phyloP scores from a whole-genome alignment of 148 eudicot genomes.

The Persicaria maculosa region DNA sequence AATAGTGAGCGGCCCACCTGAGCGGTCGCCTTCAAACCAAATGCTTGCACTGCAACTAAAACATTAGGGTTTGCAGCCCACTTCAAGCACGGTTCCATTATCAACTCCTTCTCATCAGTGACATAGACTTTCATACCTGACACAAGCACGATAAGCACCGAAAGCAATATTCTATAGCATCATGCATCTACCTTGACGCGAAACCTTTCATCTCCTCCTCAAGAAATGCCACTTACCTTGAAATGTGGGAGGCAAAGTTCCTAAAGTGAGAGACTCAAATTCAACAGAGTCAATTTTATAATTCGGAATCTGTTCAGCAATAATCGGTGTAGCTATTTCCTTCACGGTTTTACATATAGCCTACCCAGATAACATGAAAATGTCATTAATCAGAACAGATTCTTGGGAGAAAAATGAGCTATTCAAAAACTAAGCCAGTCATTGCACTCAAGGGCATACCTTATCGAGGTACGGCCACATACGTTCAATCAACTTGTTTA shows the following conservation, averaged over 20 bases:
- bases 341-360: constrained; percentile 79
- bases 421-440: not conserved
- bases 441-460: constrained; percentile 31
- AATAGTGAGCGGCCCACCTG: constrained; percentile 39
- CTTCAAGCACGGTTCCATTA: constrained; percentile 79
- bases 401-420: not conserved
- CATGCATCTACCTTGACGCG: not conserved
- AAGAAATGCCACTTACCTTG: constrained; percentile 43
- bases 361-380: constrained; percentile 21
- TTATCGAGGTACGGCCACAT: constrained; percentile 97
- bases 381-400: not conserved
- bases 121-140: constrained; percentile 80
- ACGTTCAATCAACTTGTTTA: constrained; percentile 61
- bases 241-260: constrained; percentile 77
- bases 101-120: constrained; percentile 85
- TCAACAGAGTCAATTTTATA: constrained; percentile 77
- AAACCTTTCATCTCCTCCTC: not conserved
- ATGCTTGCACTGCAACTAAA: constrained; percentile 53
- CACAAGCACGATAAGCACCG: constrained; percentile 10
- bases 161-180: not conserved
- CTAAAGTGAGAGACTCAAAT: constrained; percentile 67
- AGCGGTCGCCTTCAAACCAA: constrained; percentile 75
- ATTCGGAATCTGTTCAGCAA: constrained; percentile 84
- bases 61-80: constrained; percentile 91
- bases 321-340: constrained; percentile 70